phyloP scores from a whole-genome alignment of 2,329 filamentous ascomycete genomes.

The Leptosphaerulina australis region DNA sequence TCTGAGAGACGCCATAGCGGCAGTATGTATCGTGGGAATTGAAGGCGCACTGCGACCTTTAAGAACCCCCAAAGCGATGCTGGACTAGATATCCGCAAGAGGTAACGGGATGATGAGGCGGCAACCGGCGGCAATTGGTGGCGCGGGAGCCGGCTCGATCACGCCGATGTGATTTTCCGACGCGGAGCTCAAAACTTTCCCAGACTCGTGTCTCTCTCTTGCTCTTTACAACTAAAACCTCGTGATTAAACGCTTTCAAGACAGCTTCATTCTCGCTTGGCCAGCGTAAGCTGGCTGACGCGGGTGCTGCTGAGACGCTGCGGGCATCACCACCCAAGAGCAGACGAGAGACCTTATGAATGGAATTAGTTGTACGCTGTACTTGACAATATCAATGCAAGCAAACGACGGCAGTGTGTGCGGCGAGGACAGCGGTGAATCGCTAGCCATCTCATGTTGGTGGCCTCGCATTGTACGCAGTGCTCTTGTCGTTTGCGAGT shows the following conservation, averaged over 20 bases:
- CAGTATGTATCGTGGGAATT: conserved; percentile 13
- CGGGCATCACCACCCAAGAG: conserved; percentile 55
- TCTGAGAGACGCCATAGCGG: conserved; percentile 52
- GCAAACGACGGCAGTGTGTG: neutral
- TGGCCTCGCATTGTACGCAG: conserved; percentile 1
- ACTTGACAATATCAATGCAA: conserved; percentile 2
- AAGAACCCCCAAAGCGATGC: conserved; percentile 24
- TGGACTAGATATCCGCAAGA: conserved; percentile 32
- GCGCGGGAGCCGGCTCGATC: conserved; percentile 5
- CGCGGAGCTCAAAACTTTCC: conserved; percentile 27
- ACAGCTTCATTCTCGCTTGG: conserved; percentile 61
- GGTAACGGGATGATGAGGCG: conserved; percentile 30
- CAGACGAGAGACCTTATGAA: conserved; percentile 55
- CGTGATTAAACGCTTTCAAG: conserved; percentile 73
- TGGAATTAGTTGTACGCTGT: conserved; percentile 49
- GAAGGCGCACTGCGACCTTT: conserved; percentile 26
- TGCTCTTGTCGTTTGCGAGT: conserved; percentile 7
- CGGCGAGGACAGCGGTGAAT: conserved; percentile 3
- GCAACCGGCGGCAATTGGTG: conserved; percentile 12
- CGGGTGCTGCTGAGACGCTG: conserved; percentile 58
- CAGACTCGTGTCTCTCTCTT: conserved; percentile 31
- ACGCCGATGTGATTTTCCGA: conserved; percentile 21
- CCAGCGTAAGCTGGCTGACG: conserved; percentile 54
- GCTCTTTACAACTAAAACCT: conserved; percentile 78
- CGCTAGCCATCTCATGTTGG: conserved; percentile 3